phyloP scores from a whole-genome alignment of 176 grass and related monocot species.

The Aegilops bicornis region DNA sequence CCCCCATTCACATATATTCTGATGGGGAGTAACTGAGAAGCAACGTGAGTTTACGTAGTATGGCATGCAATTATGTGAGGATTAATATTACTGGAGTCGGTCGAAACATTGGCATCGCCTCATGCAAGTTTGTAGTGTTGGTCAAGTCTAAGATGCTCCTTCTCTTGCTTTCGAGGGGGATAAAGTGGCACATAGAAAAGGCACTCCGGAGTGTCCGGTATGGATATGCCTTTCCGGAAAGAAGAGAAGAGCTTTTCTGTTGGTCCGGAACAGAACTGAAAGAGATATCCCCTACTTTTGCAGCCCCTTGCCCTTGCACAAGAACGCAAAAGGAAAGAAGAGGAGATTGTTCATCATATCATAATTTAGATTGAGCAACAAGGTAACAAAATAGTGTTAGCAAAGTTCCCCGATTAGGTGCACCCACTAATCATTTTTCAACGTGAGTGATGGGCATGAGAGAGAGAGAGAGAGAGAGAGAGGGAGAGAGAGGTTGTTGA shows the following conservation, averaged over 20 bases:
- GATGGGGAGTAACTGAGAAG: not conserved
- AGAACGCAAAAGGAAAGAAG: not conserved
- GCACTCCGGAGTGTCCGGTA: not conserved
- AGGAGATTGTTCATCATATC: not conserved
- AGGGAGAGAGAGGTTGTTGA: not conserved
- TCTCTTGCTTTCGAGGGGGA: not conserved
- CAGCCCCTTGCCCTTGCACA: not conserved
- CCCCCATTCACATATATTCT: not conserved
- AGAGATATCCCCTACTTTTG: not conserved
- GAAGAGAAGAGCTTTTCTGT: not conserved
- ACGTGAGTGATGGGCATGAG: not conserved
- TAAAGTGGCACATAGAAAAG: not conserved
- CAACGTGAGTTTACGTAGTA: not conserved
- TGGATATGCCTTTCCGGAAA: not conserved
- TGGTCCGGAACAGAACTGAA: not conserved
- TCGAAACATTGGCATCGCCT: not conserved
- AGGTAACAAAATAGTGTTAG: not conserved
- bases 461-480: too few species aligned
- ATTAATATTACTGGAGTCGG: not conserved
- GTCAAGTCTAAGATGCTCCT: not conserved
- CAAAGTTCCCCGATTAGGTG: not conserved
- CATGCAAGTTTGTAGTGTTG: not conserved
- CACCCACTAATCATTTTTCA: not conserved
- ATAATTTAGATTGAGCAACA: not conserved
- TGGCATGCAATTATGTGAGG: not conserved